Conservation (phyloP, 129 eudicot genomes). For the Helianthus annuus region DNA sequence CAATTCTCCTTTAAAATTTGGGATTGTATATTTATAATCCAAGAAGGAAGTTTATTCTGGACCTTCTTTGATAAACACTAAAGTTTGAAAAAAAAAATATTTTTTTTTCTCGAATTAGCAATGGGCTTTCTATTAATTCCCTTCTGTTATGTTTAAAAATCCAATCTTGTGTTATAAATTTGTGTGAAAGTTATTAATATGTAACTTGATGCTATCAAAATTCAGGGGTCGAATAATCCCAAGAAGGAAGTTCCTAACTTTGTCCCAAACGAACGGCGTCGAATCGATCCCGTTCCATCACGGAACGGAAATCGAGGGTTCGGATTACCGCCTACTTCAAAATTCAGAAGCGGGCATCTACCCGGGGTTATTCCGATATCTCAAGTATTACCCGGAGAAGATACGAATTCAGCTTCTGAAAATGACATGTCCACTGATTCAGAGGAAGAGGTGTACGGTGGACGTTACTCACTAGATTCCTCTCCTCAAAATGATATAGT, state of each 20-base stretch:
- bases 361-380: slow-evolving; percentile 59
- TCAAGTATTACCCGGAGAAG: slow-evolving; percentile 51
- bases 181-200: neutral
- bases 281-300: slow-evolving; percentile 45
- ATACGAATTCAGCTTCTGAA: slow-evolving; percentile 53
- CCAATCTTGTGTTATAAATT: neutral
- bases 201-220: neutral
- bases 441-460: slow-evolving; percentile 66
- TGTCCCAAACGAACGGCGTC: slow-evolving; percentile 38
- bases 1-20: too few relatives aligned
- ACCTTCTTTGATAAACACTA: neutral
- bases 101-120: neutral
- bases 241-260: slow-evolving; percentile 51
- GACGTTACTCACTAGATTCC: slow-evolving; percentile 77
- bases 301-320: slow-evolving; percentile 47
- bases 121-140: neutral
- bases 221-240: slow-evolving; percentile 59
- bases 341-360: slow-evolving; percentile 65
- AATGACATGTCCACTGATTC: slow-evolving; percentile 67
- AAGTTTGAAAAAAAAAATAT: neutral
- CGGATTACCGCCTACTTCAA: slow-evolving; percentile 72
- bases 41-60: neutral
- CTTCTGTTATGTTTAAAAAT: neutral
- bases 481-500: slow-evolving; percentile 67
- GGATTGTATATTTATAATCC: neutral